These are phyloP conservation scores for Blastobotrys buckinghamii DNA, from an alignment of 1,139 yeast genomes.

Conservation along the genomic window DNA sequence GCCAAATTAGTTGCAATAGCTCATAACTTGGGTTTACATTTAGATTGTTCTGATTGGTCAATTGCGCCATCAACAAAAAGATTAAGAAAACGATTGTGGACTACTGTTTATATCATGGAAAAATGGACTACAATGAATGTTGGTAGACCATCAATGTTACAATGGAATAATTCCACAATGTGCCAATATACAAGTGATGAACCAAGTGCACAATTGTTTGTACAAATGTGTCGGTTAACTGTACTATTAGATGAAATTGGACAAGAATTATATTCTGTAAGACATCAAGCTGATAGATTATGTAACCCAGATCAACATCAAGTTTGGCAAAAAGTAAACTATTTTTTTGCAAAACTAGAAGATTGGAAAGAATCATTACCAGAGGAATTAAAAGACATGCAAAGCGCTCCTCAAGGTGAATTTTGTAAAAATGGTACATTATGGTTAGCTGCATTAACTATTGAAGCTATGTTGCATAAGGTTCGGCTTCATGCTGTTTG, in stretches of 20 bases:
- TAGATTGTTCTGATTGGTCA: conserved; percentile 33
- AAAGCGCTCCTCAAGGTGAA: conserved; percentile 22
- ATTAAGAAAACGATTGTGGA: conserved; percentile 33
- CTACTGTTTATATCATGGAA: conserved; percentile 32
- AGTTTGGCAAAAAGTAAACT: conserved; percentile 19
- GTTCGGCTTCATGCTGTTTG: conserved; percentile 25
- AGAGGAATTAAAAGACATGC: conserved; percentile 27
- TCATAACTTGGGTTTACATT: conserved; percentile 33
- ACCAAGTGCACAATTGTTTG: conserved; percentile 30
- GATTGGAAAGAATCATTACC: conserved; percentile 31
- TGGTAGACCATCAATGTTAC: conserved; percentile 32
- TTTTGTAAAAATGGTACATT: conserved; percentile 33
- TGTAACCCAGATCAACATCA: conserved; percentile 17
- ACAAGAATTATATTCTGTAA: conserved; percentile 26
- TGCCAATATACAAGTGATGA: conserved; percentile 28
- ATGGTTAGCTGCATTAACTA: conserved; percentile 30
- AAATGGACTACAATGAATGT: conserved; percentile 33
- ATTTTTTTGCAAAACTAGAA: conserved; percentile 22
- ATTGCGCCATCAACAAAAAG: conserved; percentile 29
- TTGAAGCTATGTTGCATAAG: conserved; percentile 31
- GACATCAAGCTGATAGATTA: conserved; percentile 21
- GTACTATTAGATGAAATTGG: conserved; percentile 28
- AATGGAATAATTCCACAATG: conserved; percentile 22
- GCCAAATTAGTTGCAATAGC: conserved; percentile 31
- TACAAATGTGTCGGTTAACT: conserved; percentile 29